Evolutionary conservation across 1,284 basidiomycete species (phyloP), one percentile per base, ranked within the genome.

Genomic region (Naganishia cerealis): DNA sequence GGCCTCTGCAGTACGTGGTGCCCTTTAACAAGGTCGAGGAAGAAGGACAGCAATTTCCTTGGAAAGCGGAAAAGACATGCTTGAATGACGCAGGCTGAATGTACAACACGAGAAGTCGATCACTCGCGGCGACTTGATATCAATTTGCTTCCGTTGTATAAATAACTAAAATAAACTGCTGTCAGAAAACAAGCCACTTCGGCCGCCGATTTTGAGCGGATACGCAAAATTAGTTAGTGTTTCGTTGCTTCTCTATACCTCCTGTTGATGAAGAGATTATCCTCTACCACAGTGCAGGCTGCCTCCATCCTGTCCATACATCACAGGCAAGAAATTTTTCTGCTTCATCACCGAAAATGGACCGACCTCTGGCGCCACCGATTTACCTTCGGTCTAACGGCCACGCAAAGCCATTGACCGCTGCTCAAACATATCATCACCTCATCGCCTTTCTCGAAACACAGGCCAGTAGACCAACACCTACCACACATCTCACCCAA

Each of bases 281-380:
- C 6, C 29, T 33, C 29, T 39, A 16, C 33, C 13, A 39, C 38
- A 2, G 12, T 33, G 33, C 16, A 56, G 7, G 29, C 24, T 24
- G 18, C 36, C 12, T 42, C 56, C 2, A 33, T 2, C 29, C 29
- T 6, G 6, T 33, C 29, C 38, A 8, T 57, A 3, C 21, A n/a
- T 38, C 15, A 50, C 18, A 26, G 29, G 36, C 38, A 21, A 33
- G 21, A 15, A 33, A 46, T 18, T n/a, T 46, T 18, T 18, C 43
- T n/a, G 21, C n/a, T 7, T 15, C n/a, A 50, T 24, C 21, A 33
- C 15, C 29, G 38, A 67, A 24, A 1, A 81, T 81, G 79, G 79
- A 80, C 67, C 72, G 75, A 46, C 79, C 77, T 69, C 74, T 80
- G n/a, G 71, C 71, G 42, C 73, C 79, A 18, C 79, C 77, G 6